Evolutionary conservation across 495 filamentous ascomycete species (phyloP).

Genomic region (Pseudomonodictys pantanalensis): DNA sequence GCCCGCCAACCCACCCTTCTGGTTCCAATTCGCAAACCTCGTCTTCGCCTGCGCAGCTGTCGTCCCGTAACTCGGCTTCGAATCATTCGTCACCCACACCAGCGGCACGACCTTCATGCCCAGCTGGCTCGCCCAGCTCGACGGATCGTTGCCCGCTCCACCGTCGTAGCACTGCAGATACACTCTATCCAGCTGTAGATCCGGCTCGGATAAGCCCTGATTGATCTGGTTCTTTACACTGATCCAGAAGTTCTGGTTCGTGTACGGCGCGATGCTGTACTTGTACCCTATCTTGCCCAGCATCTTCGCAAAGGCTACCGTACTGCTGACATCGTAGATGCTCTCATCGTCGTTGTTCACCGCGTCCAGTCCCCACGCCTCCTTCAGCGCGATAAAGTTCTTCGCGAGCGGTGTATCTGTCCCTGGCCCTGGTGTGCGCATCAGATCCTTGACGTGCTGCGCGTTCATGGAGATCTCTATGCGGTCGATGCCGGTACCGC

Average conservation of each 20-base stretch:
- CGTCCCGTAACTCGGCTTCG: constrained; percentile 12
- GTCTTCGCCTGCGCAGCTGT: constrained; percentile 2
- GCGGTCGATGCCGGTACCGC: constrained; percentile 7
- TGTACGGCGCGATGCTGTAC: constrained; percentile 15
- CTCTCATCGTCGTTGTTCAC: constrained; percentile 19
- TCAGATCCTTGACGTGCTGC: constrained; percentile 5
- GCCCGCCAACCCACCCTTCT: constrained; percentile 2
- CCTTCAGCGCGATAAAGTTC: constrained; percentile 10
- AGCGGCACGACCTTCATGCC: constrained; percentile 17
- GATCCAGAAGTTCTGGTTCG: constrained; percentile 3
- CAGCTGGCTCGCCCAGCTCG: constrained; percentile 2
- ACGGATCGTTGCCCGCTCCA: constrained; percentile 6
- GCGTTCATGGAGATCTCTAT: constrained; percentile 13
- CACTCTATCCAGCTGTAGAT: constrained; percentile 1
- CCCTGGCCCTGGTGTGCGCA: constrained; percentile 2
- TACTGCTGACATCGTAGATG: constrained; percentile 6
- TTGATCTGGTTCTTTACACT: constrained; percentile 1
- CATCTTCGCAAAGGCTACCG: constrained; percentile 16
- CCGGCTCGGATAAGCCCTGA: background rate
- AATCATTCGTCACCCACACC: constrained; percentile 16
- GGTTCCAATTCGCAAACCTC: constrained; percentile 10
- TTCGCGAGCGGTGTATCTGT: background rate
- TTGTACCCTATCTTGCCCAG: constrained; percentile 5
- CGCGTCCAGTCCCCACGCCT: constrained; percentile 10
- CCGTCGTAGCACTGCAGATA: constrained; percentile 18